phyloP scores from a whole-genome alignment of 2,329 filamentous ascomycete species.

The Diplodia mutila region DNA sequence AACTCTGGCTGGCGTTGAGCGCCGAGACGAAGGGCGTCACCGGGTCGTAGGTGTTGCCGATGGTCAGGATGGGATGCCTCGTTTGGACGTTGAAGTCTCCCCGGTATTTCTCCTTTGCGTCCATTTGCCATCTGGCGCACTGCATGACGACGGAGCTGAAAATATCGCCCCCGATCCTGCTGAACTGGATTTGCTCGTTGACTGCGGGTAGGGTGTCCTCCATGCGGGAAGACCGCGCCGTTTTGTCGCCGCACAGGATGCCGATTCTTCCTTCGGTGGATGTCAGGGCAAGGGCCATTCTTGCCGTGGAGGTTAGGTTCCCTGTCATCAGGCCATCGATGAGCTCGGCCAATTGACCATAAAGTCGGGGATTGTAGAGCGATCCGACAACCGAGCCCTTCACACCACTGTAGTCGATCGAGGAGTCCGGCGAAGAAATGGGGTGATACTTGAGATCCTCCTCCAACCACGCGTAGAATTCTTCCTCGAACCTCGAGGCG shows the following conservation, averaged over 20 bases:
- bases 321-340: neutral
- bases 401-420: neutral
- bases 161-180: conserved; percentile 30
- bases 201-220: neutral
- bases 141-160: conserved; percentile 33
- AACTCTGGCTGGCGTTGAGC: conserved; percentile 29
- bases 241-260: conserved; percentile 5
- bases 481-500: neutral
- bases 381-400: neutral
- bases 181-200: neutral
- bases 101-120: conserved; percentile 30
- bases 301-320: neutral
- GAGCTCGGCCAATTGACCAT: neutral
- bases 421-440: neutral
- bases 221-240: neutral
- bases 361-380: neutral
- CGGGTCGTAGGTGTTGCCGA: conserved; percentile 29
- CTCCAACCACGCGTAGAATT: neutral
- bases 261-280: neutral
- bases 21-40: conserved; percentile 30
- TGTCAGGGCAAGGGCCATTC: neutral
- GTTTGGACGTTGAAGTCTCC: conserved; percentile 30
- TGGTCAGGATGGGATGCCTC: conserved; percentile 29
- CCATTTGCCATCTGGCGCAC: conserved; percentile 31
- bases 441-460: conserved; percentile 1